phyloP scores from a whole-genome alignment of 768 basidiomycete species.

The Trametes sanguinea region DNA sequence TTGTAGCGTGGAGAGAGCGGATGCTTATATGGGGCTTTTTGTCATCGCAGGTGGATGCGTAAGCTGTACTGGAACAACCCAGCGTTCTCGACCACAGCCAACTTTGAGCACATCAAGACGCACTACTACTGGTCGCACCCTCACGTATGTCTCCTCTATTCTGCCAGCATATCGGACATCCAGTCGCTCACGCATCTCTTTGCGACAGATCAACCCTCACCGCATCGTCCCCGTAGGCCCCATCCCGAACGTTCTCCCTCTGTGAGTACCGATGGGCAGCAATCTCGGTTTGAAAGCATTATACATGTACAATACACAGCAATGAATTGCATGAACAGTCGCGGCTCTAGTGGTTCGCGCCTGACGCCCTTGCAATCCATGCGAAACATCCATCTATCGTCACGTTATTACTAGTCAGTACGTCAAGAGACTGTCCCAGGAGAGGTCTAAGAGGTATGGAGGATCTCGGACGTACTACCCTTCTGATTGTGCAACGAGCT shows the following conservation, averaged over 20 bases:
- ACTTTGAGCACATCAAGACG: constrained; percentile 88
- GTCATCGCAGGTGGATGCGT: constrained; percentile 65
- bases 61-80: constrained; percentile 89
- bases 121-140: constrained; percentile 70
- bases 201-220: constrained; percentile 69
- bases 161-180: not conserved
- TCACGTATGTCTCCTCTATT: constrained; percentile 32
- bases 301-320: too few species aligned
- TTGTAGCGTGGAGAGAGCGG: not conserved
- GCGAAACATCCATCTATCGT: too few species aligned
- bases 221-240: constrained; percentile 80
- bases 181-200: not conserved
- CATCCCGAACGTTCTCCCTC: constrained; percentile 62
- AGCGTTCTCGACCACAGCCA: constrained; percentile 84
- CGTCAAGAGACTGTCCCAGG: too few species aligned
- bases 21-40: not conserved
- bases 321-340: too few species aligned
- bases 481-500: too few species aligned
- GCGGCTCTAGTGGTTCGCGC: too few species aligned
- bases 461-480: too few species aligned
- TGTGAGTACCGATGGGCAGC: constrained; percentile 36
- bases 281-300: too few species aligned
- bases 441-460: too few species aligned
- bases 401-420: too few species aligned
- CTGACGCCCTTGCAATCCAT: too few species aligned